These are phyloP conservation scores for Suillus bovinus DNA, from an alignment of 768 basidiomycete species.

Conservation along the genomic window DNA sequence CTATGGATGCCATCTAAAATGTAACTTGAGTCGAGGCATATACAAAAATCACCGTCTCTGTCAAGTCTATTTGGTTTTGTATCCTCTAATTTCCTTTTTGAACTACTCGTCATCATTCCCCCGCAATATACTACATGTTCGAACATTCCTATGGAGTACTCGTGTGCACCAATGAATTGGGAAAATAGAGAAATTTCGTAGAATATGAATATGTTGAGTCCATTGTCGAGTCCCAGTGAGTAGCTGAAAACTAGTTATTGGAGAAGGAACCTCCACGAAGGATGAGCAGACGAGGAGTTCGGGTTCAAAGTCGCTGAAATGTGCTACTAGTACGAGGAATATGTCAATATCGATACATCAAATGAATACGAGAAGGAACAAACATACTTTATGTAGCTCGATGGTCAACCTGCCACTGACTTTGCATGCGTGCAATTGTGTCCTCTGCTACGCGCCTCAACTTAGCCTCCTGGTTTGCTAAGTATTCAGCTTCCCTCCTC, in stretches of 20 bases:
- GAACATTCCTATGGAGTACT: background rate
- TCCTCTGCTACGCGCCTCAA: conserved; percentile 54
- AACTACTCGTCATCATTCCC: background rate
- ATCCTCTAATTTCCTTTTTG: conserved; percentile 6
- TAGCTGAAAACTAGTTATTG: background rate
- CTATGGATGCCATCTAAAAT: conserved; percentile 6
- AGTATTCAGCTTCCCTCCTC: conserved; percentile 58
- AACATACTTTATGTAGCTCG: conserved; percentile 8
- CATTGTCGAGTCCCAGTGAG: background rate
- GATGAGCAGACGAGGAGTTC: background rate
- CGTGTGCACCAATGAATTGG: background rate
- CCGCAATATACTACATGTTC: background rate
- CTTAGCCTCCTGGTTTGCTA: conserved; percentile 48
- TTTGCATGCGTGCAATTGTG: conserved; percentile 37
- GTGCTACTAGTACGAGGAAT: background rate
- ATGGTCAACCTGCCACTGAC: conserved; percentile 18
- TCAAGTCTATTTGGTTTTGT: conserved; percentile 4
- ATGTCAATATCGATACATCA: background rate
- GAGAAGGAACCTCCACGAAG: background rate
- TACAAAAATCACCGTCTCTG: conserved; percentile 4
- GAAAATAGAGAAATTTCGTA: background rate
- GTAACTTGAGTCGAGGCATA: background rate
- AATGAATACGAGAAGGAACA: background rate
- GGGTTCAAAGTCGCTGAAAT: background rate
- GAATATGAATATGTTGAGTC: conserved; percentile 3